These are phyloP conservation scores for Chlamydomonas incerta DNA, from an alignment of 139 green algal species.

Conservation along the genomic window DNA sequence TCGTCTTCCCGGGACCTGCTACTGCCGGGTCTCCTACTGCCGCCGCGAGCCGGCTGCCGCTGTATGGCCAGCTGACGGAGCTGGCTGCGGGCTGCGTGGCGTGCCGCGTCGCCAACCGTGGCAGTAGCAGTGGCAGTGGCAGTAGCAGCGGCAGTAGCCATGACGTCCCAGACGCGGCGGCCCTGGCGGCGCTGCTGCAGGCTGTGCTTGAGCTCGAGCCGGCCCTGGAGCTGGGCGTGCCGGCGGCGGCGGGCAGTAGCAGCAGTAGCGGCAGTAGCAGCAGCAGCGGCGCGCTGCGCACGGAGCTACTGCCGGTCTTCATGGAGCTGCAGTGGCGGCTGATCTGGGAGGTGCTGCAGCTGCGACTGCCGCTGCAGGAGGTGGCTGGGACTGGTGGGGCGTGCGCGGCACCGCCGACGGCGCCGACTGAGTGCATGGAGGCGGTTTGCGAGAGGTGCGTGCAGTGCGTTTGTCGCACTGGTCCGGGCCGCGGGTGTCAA, in stretches of 20 bases:
- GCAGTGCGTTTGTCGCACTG: too few relatives aligned
- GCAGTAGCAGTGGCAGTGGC: too few relatives aligned
- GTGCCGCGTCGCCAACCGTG: background rate
- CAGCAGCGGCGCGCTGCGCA: background rate
- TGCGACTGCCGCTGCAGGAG: background rate
- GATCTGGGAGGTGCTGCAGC: background rate
- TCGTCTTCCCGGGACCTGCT: background rate
- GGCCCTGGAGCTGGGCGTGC: constrained; percentile 10
- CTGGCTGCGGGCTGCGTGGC: constrained; percentile 16
- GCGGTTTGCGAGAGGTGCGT: constrained; percentile 22
- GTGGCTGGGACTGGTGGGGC: too few relatives aligned
- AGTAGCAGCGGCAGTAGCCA: too few relatives aligned
- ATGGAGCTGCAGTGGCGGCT: constrained; percentile 31
- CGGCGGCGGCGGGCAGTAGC: too few relatives aligned
- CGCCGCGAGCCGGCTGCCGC: background rate
- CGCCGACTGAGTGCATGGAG: background rate
- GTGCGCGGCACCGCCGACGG: background rate
- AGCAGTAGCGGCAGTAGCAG: background rate
- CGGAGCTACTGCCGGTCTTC: constrained; percentile 16
- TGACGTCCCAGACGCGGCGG: too few relatives aligned
- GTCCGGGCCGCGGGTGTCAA: too few relatives aligned
- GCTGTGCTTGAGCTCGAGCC: background rate
- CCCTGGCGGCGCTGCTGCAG: background rate
- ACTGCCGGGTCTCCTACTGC: too few relatives aligned
- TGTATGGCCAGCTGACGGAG: constrained; percentile 2